A percentile compares a stretch with the other conserved stretches of the same genome.
These are phyloP conservation scores for Teratosphaeria destructans DNA, from an alignment of 2,329 filamentous ascomycete species.

Conservation along the genomic window DNA sequence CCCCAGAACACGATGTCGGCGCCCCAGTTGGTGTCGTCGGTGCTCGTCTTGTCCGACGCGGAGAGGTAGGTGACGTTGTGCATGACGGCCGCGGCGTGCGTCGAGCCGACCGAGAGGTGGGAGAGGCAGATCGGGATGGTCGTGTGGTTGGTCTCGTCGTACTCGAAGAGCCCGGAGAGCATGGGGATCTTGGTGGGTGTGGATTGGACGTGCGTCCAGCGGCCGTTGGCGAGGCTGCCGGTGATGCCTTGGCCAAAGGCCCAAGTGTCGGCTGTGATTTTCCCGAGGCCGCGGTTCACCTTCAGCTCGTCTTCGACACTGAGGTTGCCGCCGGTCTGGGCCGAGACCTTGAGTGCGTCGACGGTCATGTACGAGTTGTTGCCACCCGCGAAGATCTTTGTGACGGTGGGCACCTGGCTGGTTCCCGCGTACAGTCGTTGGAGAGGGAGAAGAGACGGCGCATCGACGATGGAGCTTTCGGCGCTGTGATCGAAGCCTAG, in stretches of 20 bases:
- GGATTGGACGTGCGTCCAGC: constrained; percentile 78
- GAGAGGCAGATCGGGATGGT: constrained; percentile 69
- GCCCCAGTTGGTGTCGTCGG: constrained; percentile 75
- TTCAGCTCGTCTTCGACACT: constrained; percentile 13
- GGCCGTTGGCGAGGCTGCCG: constrained; percentile 72
- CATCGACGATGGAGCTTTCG: constrained; percentile 53
- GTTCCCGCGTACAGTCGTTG: constrained; percentile 56
- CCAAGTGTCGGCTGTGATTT: constrained; percentile 68
- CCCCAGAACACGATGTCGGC: constrained; percentile 89
- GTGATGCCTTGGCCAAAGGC: constrained; percentile 77
- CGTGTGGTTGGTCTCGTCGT: constrained; percentile 59
- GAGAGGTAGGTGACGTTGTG: constrained; percentile 55
- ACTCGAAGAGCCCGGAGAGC: constrained; percentile 77
- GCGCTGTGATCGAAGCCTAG: constrained; percentile 66
- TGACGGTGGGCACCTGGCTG: constrained; percentile 55
- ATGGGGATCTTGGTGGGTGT: constrained; percentile 70
- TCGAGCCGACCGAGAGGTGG: constrained; percentile 62
- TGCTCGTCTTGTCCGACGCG: constrained; percentile 37
- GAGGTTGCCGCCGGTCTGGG: constrained; percentile 20
- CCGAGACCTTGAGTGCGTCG: constrained; percentile 56
- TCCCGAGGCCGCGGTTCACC: constrained; percentile 37
- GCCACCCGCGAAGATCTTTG: constrained; percentile 73
- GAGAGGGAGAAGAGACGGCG: constrained; percentile 60
- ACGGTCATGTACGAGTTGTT: constrained; percentile 79
- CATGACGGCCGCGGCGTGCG: constrained; percentile 75